Evolutionary conservation across 306 rosid species (phyloP).

Genomic region (Vigna nakashimae): DNA sequence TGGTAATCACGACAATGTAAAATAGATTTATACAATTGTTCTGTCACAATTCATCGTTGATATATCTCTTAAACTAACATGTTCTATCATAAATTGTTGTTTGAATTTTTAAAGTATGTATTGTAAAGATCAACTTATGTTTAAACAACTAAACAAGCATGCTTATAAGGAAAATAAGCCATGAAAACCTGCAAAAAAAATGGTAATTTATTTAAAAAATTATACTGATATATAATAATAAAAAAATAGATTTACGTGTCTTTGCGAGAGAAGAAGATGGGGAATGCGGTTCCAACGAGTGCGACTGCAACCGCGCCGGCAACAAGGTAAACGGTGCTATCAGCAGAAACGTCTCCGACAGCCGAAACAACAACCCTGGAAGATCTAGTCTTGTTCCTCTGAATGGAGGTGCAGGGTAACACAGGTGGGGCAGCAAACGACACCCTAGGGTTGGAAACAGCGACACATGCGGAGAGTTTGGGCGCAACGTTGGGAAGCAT

Average conservation of each 20-base stretch:
- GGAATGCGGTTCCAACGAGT: constrained; percentile 87
- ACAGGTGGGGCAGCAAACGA: constrained; percentile 34
- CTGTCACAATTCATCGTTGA: too few species aligned
- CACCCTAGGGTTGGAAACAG: neutral
- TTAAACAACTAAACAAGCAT: too few species aligned
- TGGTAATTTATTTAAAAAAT: too few species aligned
- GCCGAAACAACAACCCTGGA: constrained; percentile 69
- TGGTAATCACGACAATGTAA: too few species aligned
- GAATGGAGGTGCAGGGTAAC: constrained; percentile 36
- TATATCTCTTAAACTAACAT: too few species aligned
- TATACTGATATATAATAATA: too few species aligned
- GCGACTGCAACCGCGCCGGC: constrained; percentile 83
- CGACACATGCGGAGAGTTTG: neutral
- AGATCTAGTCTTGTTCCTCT: constrained; percentile 48
- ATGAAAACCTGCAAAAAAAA: too few species aligned
- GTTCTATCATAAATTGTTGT: too few species aligned
- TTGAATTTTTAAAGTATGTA: too few species aligned
- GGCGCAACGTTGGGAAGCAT: constrained; percentile 48
- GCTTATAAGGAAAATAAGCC: too few species aligned
- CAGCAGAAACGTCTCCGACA: constrained; percentile 77
- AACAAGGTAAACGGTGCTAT: constrained; percentile 68
- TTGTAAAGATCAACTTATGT: too few species aligned
- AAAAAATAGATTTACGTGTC: constrained; percentile 59
- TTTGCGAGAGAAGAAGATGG: constrained; percentile 83
- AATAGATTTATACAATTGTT: too few species aligned